Base-by-base conservation (phyloP, 2,329 filamentous ascomycete species). In the Tolypocladium paradoxum region DNA sequence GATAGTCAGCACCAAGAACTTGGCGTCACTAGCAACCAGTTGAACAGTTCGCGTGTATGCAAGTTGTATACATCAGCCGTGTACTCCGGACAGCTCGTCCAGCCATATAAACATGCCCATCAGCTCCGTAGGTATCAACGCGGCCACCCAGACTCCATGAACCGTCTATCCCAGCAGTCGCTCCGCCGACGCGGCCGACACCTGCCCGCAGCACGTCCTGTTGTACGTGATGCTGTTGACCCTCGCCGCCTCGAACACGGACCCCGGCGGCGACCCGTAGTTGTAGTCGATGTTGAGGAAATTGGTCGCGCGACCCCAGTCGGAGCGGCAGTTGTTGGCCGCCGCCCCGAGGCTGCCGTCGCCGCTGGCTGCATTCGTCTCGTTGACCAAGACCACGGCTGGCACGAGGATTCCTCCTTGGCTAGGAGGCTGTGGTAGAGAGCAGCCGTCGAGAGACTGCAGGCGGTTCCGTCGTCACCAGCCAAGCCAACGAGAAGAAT, bases 211-310 rank as follows among this genome's bases (percentile, higher is more conserved):
- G 63, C 82, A 85, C 9, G 52, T 51, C 16, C 76, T 65, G 34
- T 77, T 76, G 62, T 90, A 91, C 0, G 80, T 85, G 53, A 91
- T 85, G 55, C 85, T 83, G 67, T 91, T 92, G 55, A 81, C 77
- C 52, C 74, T 66, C 0, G 85, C 85, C 7, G 85, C 84, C 63
- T 85, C 77, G 62, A 95, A 95, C 11, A 93, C 88, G 3, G 85
- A 87, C 2, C 89, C 89, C 4, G 72, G 76, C 34, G 67, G 78
- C 36, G 71, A 74, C 33, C 87, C 87, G 55, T 76, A 75, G 66
- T 93, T 90, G 70, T 93, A 95, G 66, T 95, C 89, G 29, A 93
- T 88, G 52, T 93, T 83, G 49, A 95, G 73, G 63, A 90, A 83
- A 62, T 86, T 92, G 2, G 89, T 90, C 0, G 87, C 76, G 9